These are phyloP conservation scores for Alternaria dauci DNA, from an alignment of 2,329 filamentous ascomycete species.

Conservation along the genomic window DNA sequence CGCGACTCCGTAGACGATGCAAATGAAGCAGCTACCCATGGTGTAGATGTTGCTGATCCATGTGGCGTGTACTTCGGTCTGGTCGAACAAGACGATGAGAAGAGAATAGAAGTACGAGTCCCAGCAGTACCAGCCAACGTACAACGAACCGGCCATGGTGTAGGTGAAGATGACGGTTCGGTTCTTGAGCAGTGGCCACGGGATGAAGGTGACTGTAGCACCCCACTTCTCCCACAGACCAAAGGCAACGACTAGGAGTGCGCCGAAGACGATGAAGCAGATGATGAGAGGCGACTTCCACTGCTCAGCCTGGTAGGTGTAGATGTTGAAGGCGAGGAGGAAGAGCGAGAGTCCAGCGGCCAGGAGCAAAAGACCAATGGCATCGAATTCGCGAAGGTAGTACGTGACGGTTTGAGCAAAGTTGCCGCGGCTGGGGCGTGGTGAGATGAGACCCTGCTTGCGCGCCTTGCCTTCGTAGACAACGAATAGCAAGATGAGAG, in stretches of 20 bases:
- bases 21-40: slow-evolving; percentile 47
- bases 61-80: slow-evolving; percentile 43
- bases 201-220: slow-evolving; percentile 54
- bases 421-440: slow-evolving; percentile 58
- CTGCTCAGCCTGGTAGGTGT: slow-evolving; percentile 38
- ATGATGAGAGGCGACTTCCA: slow-evolving; percentile 54
- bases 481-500: slow-evolving; percentile 66
- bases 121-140: slow-evolving; percentile 51
- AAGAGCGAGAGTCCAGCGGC: slow-evolving; percentile 69
- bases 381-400: slow-evolving; percentile 71
- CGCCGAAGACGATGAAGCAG: slow-evolving; percentile 53
- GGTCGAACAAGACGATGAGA: slow-evolving; percentile 51
- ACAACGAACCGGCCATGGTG: slow-evolving; percentile 54
- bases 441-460: slow-evolving; percentile 61
- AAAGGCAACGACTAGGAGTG: slow-evolving; percentile 49
- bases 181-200: slow-evolving; percentile 59
- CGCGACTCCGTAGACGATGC: slow-evolving; percentile 38
- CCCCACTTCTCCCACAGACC: slow-evolving; percentile 53
- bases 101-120: slow-evolving; percentile 54
- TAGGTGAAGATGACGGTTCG: slow-evolving; percentile 64
- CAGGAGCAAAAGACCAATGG: slow-evolving; percentile 68
- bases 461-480: slow-evolving; percentile 69
- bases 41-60: slow-evolving; percentile 55
- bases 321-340: slow-evolving; percentile 72
- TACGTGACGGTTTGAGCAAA: slow-evolving; percentile 58